Percentiles rank a stretch among this genome's conserved stretches.
phyloP scores from a whole-genome alignment of 2,329 filamentous ascomycete genomes.

The Fusarium dlaminii region DNA sequence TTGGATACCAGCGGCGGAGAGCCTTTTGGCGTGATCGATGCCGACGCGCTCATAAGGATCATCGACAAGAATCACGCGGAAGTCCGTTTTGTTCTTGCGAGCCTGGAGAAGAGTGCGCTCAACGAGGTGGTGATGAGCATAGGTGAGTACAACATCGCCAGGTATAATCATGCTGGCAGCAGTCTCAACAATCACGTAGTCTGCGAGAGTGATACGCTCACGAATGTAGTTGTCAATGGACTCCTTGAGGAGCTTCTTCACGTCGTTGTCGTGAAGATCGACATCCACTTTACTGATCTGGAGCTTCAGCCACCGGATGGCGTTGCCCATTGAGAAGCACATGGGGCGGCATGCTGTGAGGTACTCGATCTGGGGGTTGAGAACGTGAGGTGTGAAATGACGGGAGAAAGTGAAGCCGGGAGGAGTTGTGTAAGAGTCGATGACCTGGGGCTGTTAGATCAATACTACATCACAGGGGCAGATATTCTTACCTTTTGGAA shows the following conservation, averaged over 20 bases:
- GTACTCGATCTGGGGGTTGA: slow-evolving; percentile 96
- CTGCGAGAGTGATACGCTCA: slow-evolving; percentile 88
- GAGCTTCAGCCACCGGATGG: slow-evolving; percentile 93
- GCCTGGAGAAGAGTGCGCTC: slow-evolving; percentile 83
- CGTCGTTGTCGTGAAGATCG: slow-evolving; percentile 80
- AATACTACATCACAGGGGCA: slow-evolving; percentile 7
- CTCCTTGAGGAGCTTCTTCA: slow-evolving; percentile 80
- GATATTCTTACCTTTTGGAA: slow-evolving; percentile 77
- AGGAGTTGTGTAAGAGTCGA: slow-evolving; percentile 92
- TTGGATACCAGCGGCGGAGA: slow-evolving; percentile 74
- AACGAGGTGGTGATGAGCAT: slow-evolving; percentile 85
- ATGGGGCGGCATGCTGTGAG: slow-evolving; percentile 93
- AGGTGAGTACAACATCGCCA: slow-evolving; percentile 86
- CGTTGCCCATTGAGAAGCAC: slow-evolving; percentile 96
- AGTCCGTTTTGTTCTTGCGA: slow-evolving; percentile 73
- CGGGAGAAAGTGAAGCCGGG: slow-evolving; percentile 84
- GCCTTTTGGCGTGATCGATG: slow-evolving; percentile 70
- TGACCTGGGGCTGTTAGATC: slow-evolving; percentile 67
- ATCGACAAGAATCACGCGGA: slow-evolving; percentile 88
- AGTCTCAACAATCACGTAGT: slow-evolving; percentile 82
- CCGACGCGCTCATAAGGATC: slow-evolving; percentile 65
- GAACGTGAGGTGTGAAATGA: slow-evolving; percentile 88
- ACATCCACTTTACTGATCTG: slow-evolving; percentile 91
- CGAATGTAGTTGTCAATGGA: slow-evolving; percentile 90
- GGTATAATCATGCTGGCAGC: slow-evolving; percentile 79